Evolutionary conservation across 2,329 filamentous ascomycete genomes (phyloP).

Genomic region (Diaporthe capsici): DNA sequence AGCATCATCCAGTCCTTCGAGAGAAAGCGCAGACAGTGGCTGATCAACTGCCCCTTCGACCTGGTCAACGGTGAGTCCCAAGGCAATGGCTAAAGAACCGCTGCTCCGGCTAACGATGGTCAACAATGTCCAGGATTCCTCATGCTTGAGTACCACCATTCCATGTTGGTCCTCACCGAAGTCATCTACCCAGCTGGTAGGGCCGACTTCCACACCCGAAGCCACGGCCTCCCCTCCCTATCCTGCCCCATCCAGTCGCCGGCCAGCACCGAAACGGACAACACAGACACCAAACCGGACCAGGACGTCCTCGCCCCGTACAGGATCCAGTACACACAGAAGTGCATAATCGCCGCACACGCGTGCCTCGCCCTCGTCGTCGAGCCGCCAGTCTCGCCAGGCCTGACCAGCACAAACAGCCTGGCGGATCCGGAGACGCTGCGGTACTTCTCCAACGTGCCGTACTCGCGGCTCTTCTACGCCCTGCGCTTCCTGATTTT

Average conservation of each 20-base stretch:
- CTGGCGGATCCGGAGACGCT: slow-evolving; percentile 21
- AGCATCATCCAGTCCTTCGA: slow-evolving; percentile 35
- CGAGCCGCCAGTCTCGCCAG: neutral
- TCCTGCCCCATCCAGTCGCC: neutral
- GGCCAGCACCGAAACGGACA: neutral
- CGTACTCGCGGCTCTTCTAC: slow-evolving; percentile 37
- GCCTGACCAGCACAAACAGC: slow-evolving; percentile 12
- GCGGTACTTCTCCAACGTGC: slow-evolving; percentile 32
- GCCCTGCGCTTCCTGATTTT: slow-evolving; percentile 37
- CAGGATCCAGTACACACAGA: slow-evolving; percentile 36
- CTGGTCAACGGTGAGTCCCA: slow-evolving; percentile 34
- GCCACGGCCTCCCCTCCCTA: slow-evolving; percentile 30
- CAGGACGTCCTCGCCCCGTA: slow-evolving; percentile 40
- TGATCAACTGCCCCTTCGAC: slow-evolving; percentile 39
- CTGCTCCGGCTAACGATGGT: neutral
- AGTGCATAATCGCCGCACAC: slow-evolving; percentile 38
- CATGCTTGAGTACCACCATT: slow-evolving; percentile 40
- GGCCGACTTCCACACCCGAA: slow-evolving; percentile 32
- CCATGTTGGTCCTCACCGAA: slow-evolving; percentile 35
- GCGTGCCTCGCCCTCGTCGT: slow-evolving; percentile 31
- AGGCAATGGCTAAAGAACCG: neutral
- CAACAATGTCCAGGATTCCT: slow-evolving; percentile 16
- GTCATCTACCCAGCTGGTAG: slow-evolving; percentile 37
- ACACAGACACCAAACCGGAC: slow-evolving; percentile 14
- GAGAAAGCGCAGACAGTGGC: slow-evolving; percentile 31